phyloP scores from a whole-genome alignment of 2,329 filamentous ascomycete species.

The Claviceps sp. region DNA sequence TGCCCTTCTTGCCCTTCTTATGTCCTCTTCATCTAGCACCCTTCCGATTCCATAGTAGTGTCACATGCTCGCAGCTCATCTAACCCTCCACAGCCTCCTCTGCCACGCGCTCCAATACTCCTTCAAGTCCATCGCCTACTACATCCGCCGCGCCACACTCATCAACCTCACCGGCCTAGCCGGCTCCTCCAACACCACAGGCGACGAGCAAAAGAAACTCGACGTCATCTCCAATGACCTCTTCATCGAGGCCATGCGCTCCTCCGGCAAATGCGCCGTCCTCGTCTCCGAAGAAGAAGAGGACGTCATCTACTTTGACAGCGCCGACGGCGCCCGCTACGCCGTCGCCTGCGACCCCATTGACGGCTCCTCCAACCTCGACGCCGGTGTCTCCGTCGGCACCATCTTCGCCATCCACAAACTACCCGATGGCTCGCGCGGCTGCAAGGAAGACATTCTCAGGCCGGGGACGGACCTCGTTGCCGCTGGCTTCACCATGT shows the following conservation, averaged over 20 bases:
- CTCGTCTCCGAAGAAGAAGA: slow-evolving; percentile 98
- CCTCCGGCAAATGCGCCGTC: slow-evolving; percentile 77
- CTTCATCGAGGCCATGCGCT: slow-evolving; percentile 90
- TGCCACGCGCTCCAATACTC: slow-evolving; percentile 98
- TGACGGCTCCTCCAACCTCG: slow-evolving; percentile 92
- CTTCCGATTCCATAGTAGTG: not conserved
- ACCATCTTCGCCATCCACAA: slow-evolving; percentile 96
- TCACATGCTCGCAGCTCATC: not conserved
- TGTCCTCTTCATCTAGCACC: not conserved
- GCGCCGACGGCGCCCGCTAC: slow-evolving; percentile 66
- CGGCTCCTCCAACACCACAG: slow-evolving; percentile 86
- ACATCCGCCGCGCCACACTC: slow-evolving; percentile 88
- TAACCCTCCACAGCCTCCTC: slow-evolving; percentile 52
- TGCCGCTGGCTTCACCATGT: slow-evolving; percentile 98
- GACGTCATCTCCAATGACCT: slow-evolving; percentile 98
- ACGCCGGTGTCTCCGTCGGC: slow-evolving; percentile 93
- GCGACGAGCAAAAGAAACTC: slow-evolving; percentile 98
- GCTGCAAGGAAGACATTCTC: slow-evolving; percentile 74
- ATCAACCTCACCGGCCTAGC: slow-evolving; percentile 94
- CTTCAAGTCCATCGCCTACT: slow-evolving; percentile 99
- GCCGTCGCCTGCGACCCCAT: slow-evolving; percentile 96
- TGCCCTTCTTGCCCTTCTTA: not conserved
- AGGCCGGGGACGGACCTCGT: slow-evolving; percentile 83
- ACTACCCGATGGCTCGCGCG: slow-evolving; percentile 61
- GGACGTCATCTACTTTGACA: slow-evolving; percentile 74